phyloP scores from a whole-genome alignment of 2,329 filamentous ascomycete species.

The Monosporascus sp. region DNA sequence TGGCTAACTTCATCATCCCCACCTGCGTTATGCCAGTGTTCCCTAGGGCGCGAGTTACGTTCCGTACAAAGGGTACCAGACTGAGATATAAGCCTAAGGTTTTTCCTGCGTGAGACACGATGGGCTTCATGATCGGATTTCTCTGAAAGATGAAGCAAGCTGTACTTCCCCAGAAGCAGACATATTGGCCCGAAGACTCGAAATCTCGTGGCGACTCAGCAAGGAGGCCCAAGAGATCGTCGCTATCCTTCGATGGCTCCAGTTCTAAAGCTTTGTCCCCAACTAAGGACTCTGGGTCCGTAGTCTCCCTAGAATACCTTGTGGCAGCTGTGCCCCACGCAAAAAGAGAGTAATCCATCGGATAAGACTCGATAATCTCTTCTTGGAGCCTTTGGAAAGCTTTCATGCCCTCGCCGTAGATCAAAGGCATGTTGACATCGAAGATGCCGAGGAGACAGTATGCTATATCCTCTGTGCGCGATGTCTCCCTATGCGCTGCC shows the following conservation, averaged over 20 bases:
- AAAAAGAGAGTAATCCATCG: constrained; percentile 20
- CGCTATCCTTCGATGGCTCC: not conserved
- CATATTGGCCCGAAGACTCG: not conserved
- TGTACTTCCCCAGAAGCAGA: not conserved
- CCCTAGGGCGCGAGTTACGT: not conserved
- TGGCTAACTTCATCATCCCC: no score
- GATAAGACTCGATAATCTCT: constrained; percentile 13
- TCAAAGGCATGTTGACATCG: constrained; percentile 22
- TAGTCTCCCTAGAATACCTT: not conserved
- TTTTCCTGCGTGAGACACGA: not conserved
- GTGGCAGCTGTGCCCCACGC: constrained; percentile 13
- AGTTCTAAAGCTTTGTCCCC: constrained; percentile 2
- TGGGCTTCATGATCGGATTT: not conserved
- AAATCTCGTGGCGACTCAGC: not conserved
- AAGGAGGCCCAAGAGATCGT: constrained; percentile 3
- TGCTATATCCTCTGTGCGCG: constrained; percentile 20
- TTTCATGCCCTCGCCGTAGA: constrained; percentile 23
- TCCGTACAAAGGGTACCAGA: not conserved
- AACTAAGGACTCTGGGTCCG: not conserved
- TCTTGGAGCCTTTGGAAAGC: constrained; percentile 21
- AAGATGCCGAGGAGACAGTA: constrained; percentile 26
- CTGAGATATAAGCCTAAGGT: not conserved
- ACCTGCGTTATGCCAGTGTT: not conserved
- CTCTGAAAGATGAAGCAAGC: not conserved
- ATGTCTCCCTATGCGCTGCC: constrained; percentile 17